These are phyloP conservation scores for Sutorius australiensis DNA, from an alignment of 768 basidiomycete species.

Conservation along the genomic window DNA sequence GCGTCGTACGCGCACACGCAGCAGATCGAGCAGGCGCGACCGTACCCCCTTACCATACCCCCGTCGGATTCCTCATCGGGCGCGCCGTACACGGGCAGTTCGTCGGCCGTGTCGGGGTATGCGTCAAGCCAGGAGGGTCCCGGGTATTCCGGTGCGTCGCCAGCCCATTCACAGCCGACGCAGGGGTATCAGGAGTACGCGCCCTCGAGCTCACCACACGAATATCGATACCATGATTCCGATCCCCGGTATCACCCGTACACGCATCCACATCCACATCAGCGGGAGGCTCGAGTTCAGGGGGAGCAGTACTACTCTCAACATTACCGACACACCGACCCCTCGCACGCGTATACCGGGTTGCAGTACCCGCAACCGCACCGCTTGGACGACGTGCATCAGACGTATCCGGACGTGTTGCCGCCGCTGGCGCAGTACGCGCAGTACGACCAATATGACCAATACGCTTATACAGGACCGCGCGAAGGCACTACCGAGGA, in stretches of 20 bases:
- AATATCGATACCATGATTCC: conserved; percentile 8
- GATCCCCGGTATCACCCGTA: conserved; percentile 19
- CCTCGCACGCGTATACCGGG: conserved; percentile 3
- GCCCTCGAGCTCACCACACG: conserved; percentile 13
- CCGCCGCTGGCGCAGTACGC: background rate
- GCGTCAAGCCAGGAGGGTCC: background rate
- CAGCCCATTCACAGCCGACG: background rate
- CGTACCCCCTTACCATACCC: conserved; percentile 24
- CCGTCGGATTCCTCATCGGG: conserved; percentile 13
- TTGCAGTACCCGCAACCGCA: conserved; percentile 8
- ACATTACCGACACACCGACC: conserved; percentile 14
- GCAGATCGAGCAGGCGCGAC: conserved; percentile 20
- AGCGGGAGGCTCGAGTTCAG: conserved; percentile 13
- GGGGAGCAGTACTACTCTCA: conserved; percentile 25
- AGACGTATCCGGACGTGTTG: conserved; percentile 1
- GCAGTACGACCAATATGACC: conserved; percentile 4
- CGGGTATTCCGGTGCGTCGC: conserved; percentile 3
- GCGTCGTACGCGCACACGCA: conserved; percentile 6
- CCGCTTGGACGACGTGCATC: conserved; percentile 13
- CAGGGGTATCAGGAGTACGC: conserved; percentile 12
- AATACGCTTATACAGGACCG: background rate
- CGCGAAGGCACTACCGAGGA: background rate
- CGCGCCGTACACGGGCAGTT: background rate
- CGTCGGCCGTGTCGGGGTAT: conserved; percentile 7
- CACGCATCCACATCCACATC: background rate